Conservation (phyloP, 805 yeast genomes). For the Ogataea allantospora region DNA sequence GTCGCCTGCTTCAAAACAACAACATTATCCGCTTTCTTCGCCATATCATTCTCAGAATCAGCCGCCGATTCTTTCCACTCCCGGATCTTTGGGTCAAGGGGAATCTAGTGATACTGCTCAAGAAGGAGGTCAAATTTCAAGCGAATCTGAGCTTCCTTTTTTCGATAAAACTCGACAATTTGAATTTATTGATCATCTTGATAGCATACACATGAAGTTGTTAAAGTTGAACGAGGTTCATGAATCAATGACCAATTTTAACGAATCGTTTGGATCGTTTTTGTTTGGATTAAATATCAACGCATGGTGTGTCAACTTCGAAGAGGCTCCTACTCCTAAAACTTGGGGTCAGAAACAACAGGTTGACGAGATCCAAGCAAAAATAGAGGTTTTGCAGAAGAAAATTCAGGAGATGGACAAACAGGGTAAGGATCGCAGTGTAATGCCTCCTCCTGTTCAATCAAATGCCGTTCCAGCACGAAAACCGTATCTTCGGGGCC, state of each 20-base stretch:
- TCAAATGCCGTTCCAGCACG: constrained; percentile 3
- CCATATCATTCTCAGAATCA: constrained; percentile 19
- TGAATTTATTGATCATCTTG: constrained; percentile 20
- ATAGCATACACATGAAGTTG: constrained; percentile 52
- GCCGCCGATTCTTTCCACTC: constrained; percentile 14
- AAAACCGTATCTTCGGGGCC: constrained; percentile 13
- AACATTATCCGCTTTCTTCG: constrained; percentile 23
- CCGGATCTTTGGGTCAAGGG: constrained; percentile 14
- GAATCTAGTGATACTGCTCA: constrained; percentile 3
- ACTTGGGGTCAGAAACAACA: constrained; percentile 23
- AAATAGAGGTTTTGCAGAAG: constrained; percentile 17
- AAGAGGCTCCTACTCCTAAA: constrained; percentile 28
- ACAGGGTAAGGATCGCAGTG: constrained; percentile 13
- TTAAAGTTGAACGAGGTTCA: constrained; percentile 58
- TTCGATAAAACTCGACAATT: constrained; percentile 19
- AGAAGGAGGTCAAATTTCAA: constrained; percentile 2
- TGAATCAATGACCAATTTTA: constrained; percentile 60
- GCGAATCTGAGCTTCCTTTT: constrained; percentile 24
- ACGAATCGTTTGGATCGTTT: constrained; percentile 71
- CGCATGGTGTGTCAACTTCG: constrained; percentile 84
- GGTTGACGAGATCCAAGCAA: constrained; percentile 17
- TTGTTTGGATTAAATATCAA: constrained; percentile 79
- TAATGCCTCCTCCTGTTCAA: constrained; percentile 29
- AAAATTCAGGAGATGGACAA: constrained; percentile 16
- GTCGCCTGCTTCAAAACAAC: constrained; percentile 17